Evolutionary conservation across 1,139 yeast genomes (phyloP).

Genomic region (Suhomyces wounanorum): DNA sequence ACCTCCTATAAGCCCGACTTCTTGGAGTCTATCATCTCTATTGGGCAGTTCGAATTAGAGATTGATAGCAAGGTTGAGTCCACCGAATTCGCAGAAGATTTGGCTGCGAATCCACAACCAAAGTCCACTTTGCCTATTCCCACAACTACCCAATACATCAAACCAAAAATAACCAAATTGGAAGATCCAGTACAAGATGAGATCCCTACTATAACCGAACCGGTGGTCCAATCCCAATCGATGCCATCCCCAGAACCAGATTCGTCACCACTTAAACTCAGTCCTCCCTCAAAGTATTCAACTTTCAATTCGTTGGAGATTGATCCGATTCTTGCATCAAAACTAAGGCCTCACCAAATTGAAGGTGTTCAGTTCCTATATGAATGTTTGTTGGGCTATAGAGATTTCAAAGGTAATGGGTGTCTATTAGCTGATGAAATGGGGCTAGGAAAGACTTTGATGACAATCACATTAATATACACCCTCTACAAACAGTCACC

Average conservation of each 20-base stretch:
- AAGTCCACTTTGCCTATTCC: neutral
- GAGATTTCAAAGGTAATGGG: conserved; percentile 57
- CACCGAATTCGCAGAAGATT: neutral
- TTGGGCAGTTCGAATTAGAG: conserved; percentile 34
- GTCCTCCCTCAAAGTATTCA: conserved; percentile 2
- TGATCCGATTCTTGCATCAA: conserved; percentile 61
- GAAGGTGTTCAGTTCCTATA: conserved; percentile 83
- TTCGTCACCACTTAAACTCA: neutral
- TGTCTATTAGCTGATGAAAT: conserved; percentile 93
- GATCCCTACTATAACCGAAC: neutral
- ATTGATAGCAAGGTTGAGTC: conserved; percentile 32
- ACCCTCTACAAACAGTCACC: conserved; percentile 81
- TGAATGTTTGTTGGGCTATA: conserved; percentile 74
- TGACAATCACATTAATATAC: conserved; percentile 83
- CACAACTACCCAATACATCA: neutral
- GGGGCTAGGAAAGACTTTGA: conserved; percentile 95
- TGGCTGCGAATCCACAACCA: conserved; percentile 1
- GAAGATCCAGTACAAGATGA: conserved; percentile 3
- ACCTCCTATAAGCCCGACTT: conserved; percentile 10
- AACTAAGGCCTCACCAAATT: conserved; percentile 77
- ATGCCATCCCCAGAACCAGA: neutral
- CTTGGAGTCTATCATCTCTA: conserved; percentile 19
- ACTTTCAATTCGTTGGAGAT: conserved; percentile 36
- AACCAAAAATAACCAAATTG: neutral
- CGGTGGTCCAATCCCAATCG: neutral